Base-by-base conservation (phyloP, 306 rosid species). In the Vigna unguiculata region DNA sequence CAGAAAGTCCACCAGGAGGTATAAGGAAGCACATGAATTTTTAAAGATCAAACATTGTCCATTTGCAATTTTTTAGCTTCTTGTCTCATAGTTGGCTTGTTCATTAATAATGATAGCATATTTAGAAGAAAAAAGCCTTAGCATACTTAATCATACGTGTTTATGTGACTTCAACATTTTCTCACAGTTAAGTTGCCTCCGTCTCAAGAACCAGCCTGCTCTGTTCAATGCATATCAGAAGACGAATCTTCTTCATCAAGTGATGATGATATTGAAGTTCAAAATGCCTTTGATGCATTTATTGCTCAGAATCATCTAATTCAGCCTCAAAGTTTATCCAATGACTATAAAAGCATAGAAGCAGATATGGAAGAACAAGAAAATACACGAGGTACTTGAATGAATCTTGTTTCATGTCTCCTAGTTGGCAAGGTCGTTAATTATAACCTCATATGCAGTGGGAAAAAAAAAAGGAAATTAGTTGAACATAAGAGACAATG, bases 371-470 rank as follows among this genome's bases (percentile, higher is more conserved):
- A 79, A 78, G 81, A 86, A 71, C 79, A 38, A 25, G 85, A 75
- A 21, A 45, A 80, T 40, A 40, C 47, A 51, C 55, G 53, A 83
- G 96, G 96, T 91, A 90, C 81, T 75, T 78, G 69, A 30, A 51
- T 65, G 66, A 30, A 51, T 65, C 46, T 5, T 59, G 36, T 48
- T 72, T 81, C 54, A 38, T 52, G 30, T 47, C 22, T 54, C 32
- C 22, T 38, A 32, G 57, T 73, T 45, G 24, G 47, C 43, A 64
- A 52, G 45, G 69, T 57, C 71, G 46, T 69, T 76, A 71, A 32
- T 58, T 52, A 15, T 78, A 36, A 77, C 67, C 14, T 54, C 30
- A 72, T 69, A 34, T 58, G 75, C n/a, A 66, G 30, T 62, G 71
- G 10, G n/a, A 30, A 40, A 38, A 30, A 40, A 38, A 30, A 21